Percentiles rank a stretch among this genome's conserved stretches.
These are phyloP conservation scores for Trichophyton rubrum DNA, from an alignment of 2,329 filamentous ascomycete genomes.

Conservation along the genomic window DNA sequence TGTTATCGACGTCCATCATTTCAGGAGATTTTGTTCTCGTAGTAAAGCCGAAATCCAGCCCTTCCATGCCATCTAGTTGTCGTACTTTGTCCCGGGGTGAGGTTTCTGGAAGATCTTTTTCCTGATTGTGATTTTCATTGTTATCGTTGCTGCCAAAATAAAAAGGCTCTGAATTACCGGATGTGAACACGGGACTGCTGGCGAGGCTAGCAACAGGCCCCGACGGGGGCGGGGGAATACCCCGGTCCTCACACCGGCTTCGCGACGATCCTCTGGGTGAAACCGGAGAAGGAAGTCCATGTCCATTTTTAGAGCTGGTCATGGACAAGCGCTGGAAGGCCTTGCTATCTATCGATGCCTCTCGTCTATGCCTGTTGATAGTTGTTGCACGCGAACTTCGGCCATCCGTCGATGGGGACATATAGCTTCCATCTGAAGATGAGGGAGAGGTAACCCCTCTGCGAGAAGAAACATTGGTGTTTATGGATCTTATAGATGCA, in stretches of 20 bases:
- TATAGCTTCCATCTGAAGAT: not conserved
- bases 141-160: not conserved
- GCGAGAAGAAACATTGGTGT: constrained; percentile 3
- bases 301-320: constrained; percentile 11
- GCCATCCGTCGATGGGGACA: not conserved
- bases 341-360: constrained; percentile 14
- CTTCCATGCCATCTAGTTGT: not conserved
- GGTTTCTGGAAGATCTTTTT: not conserved
- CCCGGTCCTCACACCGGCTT: constrained; percentile 8
- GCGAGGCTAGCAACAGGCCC: constrained; percentile 11
- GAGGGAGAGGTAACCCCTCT: not conserved
- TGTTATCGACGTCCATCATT: not conserved
- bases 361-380: constrained; percentile 11
- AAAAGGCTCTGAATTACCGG: constrained; percentile 3
- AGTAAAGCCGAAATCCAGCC: not conserved
- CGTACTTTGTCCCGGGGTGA: not conserved
- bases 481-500: not conserved
- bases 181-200: constrained; percentile 8
- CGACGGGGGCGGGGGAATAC: constrained; percentile 13
- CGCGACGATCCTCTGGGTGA: constrained; percentile 4
- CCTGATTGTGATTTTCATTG: not conserved
- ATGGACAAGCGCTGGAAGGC: constrained; percentile 11
- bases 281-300: constrained; percentile 6
- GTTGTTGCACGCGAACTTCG: not conserved
- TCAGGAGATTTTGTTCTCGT: not conserved